Conservation (phyloP, 306 rosid species). For the Oemleria cerasiformis region DNA sequence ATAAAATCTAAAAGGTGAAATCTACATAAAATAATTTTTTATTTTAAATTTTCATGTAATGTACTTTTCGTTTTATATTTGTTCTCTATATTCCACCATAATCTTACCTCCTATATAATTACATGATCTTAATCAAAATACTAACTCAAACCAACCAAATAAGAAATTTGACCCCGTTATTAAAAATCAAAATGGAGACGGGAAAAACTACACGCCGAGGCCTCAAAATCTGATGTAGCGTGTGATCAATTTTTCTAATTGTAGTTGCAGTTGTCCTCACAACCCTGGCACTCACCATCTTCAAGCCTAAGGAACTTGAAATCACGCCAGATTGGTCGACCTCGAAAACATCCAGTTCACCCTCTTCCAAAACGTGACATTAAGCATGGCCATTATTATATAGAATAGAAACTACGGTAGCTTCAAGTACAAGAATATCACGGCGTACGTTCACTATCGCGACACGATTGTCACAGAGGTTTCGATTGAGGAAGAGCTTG, state of each 20-base stretch:
- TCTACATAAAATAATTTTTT: no score
- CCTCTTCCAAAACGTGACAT: background rate
- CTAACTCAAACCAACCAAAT: no score
- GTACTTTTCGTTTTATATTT: no score
- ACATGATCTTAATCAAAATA: conserved; percentile 2
- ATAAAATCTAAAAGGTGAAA: no score
- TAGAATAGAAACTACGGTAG: conserved; percentile 26
- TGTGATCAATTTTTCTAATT: conserved; percentile 21
- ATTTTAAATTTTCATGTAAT: no score
- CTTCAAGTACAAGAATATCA: conserved; percentile 13
- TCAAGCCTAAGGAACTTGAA: conserved; percentile 39
- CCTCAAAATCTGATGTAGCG: conserved; percentile 30
- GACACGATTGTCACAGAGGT: conserved; percentile 13
- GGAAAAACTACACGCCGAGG: conserved; percentile 11
- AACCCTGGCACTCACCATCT: conserved; percentile 35
- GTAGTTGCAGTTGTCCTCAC: conserved; percentile 17
- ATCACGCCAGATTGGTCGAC: conserved; percentile 23
- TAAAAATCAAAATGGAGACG: conserved; percentile 18
- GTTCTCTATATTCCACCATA: no score
- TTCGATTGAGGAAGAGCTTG: conserved; percentile 7
- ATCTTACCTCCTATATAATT: conserved; percentile 4
- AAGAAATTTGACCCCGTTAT: background rate
- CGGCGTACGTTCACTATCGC: conserved; percentile 10
- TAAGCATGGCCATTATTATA: conserved; percentile 34
- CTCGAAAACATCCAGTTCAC: conserved; percentile 23